Conservation (phyloP, 1,284 basidiomycete species). For the Trichosporon inkin region DNA sequence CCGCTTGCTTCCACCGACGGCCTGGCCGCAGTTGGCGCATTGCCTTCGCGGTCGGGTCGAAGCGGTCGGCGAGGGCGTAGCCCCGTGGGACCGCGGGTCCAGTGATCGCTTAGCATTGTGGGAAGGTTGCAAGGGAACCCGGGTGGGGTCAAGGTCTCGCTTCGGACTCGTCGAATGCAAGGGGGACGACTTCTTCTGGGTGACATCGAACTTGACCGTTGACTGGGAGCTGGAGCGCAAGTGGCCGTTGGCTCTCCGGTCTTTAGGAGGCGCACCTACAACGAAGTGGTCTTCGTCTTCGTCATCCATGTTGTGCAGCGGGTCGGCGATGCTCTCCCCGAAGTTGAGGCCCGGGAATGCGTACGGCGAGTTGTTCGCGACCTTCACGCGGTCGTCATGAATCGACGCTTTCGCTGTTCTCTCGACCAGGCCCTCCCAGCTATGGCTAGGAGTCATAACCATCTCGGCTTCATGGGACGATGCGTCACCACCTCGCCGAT, state of each 20-base stretch:
- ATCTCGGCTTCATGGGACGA: constrained; percentile 35
- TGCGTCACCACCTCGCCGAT: constrained; percentile 22
- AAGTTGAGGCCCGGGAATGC: constrained; percentile 11
- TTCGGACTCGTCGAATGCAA: background rate
- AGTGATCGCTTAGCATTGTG: background rate
- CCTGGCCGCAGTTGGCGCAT: constrained; percentile 65
- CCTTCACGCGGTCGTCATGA: background rate
- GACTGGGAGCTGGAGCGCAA: constrained; percentile 21
- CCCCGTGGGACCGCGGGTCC: background rate
- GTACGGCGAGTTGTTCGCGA: constrained; percentile 6
- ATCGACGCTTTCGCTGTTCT: constrained; percentile 13
- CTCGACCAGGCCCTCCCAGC: constrained; percentile 43
- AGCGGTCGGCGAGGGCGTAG: background rate
- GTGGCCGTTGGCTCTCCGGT: background rate
- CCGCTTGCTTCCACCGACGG: constrained; percentile 65
- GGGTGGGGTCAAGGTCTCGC: constrained; percentile 12
- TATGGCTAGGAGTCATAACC: constrained; percentile 47
- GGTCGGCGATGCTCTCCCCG: constrained; percentile 5
- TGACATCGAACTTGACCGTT: constrained; percentile 10
- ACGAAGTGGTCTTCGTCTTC: constrained; percentile 34
- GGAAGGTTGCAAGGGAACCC: background rate
- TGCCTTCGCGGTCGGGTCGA: constrained; percentile 17
- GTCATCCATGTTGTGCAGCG: constrained; percentile 38
- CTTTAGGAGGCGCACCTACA: constrained; percentile 2
- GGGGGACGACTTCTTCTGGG: background rate